Evolutionary conservation across 495 filamentous ascomycete species (phyloP), one percentile per base, ranked within the genome.

Genomic region (Immersiella caudata): DNA sequence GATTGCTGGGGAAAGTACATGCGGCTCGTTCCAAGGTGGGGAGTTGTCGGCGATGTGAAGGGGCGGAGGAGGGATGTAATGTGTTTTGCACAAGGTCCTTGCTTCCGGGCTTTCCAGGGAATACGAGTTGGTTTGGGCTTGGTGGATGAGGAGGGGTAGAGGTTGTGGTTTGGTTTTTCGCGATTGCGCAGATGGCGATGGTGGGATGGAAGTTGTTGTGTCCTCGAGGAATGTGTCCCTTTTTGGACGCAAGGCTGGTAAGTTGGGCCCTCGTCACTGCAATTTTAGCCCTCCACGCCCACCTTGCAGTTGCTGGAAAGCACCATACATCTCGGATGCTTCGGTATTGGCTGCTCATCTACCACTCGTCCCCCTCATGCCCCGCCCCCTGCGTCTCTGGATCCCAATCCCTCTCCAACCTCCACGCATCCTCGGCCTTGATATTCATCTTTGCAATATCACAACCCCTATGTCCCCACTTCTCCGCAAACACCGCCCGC

Each of bases 391-490:
- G 72, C 56, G 51, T 68, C 59, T 71, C 66, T 6, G 26, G 40
- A 64, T 80, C 76, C 79, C 77, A 79, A 55, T 79, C 78, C 58
- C 72, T 71, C 62, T 76, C 75, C 18, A 80, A 67, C 24, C 71
- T 69, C 73, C 80, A 80, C 7, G 70, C 77, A 35, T 81, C 79
- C 22, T 74, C 74, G 5, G 66, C 73, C 60, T 68, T 70, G 18
- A 78, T 70, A 0, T 74, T 74, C 65, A 73, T 56, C 71, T 68
- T 36, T 67, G 27, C 66, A 6, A 76, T 36, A 51, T 71, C 72
- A 36, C 67, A 68, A 8, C 62, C 67, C 24, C 62, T 35, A 51
- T 68, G 67, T 16, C 67, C 67, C 67, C 67, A 68, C 54, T 68
- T 68, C 54, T 64, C 36, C 24, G 60, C 54, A 60, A 64, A 68